Percentiles rank a stretch among this genome's conserved stretches.
phyloP scores from a whole-genome alignment of 257 asterid species.

The Nicotiana obtusifolia region DNA sequence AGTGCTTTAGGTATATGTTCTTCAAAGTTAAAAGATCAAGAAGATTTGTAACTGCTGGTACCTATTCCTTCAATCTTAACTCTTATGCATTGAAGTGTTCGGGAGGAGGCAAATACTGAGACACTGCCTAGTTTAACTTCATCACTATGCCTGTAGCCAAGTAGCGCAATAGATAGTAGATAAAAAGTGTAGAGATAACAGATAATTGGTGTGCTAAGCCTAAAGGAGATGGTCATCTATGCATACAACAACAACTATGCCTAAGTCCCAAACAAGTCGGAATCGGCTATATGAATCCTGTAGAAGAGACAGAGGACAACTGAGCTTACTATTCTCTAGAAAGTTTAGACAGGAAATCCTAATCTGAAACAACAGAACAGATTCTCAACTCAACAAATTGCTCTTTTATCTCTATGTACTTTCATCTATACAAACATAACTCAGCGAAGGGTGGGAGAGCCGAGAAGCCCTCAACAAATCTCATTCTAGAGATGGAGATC shows the following conservation, averaged over 20 bases:
- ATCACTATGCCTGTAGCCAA: not conserved
- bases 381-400: not conserved
- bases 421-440: constrained; percentile 1
- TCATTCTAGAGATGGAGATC: constrained; percentile 1
- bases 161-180: not conserved
- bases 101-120: not conserved
- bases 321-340: no score
- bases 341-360: not conserved
- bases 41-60: no score
- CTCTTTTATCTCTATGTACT: not conserved
- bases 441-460: not conserved
- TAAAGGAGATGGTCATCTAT: not conserved
- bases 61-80: no score
- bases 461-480: not conserved
- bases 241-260: not conserved
- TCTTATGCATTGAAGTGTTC: no score
- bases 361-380: not conserved
- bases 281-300: no score
- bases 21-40: not conserved
- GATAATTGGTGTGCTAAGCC: not conserved
- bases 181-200: not conserved
- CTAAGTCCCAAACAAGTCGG: no score
- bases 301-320: no score
- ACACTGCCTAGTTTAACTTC: not conserved
- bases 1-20: not conserved